Conservation (phyloP, 192 early-diverging fungal species). For the Coemansia sp. region DNA sequence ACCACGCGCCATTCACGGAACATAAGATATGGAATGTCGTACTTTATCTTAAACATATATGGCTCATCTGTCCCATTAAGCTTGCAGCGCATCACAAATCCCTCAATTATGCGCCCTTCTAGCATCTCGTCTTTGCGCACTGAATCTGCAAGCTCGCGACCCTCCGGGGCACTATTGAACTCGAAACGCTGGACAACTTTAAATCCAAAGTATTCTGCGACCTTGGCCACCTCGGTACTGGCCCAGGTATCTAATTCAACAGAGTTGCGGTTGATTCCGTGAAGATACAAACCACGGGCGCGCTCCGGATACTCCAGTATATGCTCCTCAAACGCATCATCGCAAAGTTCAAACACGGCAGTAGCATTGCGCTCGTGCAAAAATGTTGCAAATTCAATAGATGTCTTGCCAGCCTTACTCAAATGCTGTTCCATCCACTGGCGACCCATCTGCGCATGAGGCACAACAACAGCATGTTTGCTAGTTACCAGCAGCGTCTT, state of each 20-base stretch:
- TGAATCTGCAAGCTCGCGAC: constrained; percentile 65
- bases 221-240: constrained; percentile 57
- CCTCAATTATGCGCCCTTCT: constrained; percentile 76
- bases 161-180: constrained; percentile 59
- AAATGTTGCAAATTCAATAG: constrained; percentile 70
- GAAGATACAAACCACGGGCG: constrained; percentile 79
- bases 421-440: constrained; percentile 77
- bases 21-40: constrained; percentile 90
- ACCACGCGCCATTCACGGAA: constrained; percentile 97
- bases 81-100: constrained; percentile 85
- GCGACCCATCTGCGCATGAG: constrained; percentile 60
- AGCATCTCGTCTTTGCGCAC: constrained; percentile 64
- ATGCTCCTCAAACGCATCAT: constrained; percentile 96
- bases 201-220: constrained; percentile 78
- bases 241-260: constrained; percentile 68
- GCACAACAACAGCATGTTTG: constrained; percentile 67
- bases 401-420: constrained; percentile 51
- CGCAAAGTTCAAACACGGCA: constrained; percentile 80
- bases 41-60: constrained; percentile 90
- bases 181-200: constrained; percentile 53
- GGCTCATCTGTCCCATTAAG: constrained; percentile 19
- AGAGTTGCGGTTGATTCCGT: constrained; percentile 87
- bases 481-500: constrained; percentile 75
- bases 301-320: constrained; percentile 81
- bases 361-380: constrained; percentile 72